A percentile compares a stretch with the other conserved stretches of the same genome.
These are phyloP conservation scores for Fusarium praegraminearum DNA, from an alignment of 2,329 filamentous ascomycete species.

Conservation along the genomic window DNA sequence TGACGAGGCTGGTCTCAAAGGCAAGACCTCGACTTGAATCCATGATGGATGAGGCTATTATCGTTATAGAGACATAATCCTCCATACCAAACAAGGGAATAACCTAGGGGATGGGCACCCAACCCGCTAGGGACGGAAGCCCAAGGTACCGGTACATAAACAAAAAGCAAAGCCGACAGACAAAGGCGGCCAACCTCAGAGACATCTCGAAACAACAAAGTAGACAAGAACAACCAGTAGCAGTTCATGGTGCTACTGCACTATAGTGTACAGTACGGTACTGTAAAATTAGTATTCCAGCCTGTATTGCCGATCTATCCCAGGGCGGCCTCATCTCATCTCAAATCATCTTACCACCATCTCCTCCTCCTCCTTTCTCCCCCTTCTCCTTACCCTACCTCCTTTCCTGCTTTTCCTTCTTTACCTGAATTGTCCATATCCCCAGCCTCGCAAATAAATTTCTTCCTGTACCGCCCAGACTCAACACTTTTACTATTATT, in stretches of 20 bases:
- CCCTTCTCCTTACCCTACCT: conserved; percentile 6
- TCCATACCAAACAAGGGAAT: conserved; percentile 14
- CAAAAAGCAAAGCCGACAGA: conserved; percentile 19
- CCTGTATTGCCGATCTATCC: conserved; percentile 24
- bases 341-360: conserved; percentile 28
- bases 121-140: conserved; percentile 1
- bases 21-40: background rate
- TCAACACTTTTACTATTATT: conserved; percentile 19
- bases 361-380: conserved; percentile 7
- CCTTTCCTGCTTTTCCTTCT: conserved; percentile 6
- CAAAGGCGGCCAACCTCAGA: conserved; percentile 1
- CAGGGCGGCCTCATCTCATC: conserved; percentile 37
- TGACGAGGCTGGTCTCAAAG: conserved; percentile 5
- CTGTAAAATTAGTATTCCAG: conserved; percentile 24
- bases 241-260: conserved; percentile 27
- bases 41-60: background rate
- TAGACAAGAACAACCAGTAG: conserved; percentile 23
- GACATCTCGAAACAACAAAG: conserved; percentile 33
- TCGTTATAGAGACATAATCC: conserved; percentile 9
- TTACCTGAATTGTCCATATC: background rate
- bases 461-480: background rate
- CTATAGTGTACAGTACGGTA: background rate
- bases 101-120: conserved; percentile 26
- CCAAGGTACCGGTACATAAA: conserved; percentile 25
- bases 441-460: conserved; percentile 27